phyloP scores from a whole-genome alignment of 441 rosid genomes.

The Corymbia calophylla region DNA sequence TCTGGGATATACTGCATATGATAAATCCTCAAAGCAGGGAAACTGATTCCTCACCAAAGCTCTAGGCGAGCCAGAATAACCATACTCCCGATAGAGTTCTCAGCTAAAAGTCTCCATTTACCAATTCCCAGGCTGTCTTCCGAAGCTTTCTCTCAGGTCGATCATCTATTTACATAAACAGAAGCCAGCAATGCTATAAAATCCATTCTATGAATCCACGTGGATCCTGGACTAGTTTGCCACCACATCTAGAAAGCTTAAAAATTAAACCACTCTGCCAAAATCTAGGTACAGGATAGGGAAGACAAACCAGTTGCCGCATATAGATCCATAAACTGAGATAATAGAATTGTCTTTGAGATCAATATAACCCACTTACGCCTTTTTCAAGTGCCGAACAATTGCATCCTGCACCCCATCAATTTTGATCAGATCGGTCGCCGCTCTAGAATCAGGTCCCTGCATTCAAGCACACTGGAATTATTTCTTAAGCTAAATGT shows the following conservation, averaged over 20 bases:
- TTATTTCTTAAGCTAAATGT: slow-evolving; percentile 10
- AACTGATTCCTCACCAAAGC: neutral
- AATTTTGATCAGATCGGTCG: slow-evolving; percentile 65
- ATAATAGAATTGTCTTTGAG: neutral
- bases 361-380: slow-evolving; percentile 33
- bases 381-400: slow-evolving; percentile 70
- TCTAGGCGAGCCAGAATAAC: neutral
- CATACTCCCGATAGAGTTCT: neutral
- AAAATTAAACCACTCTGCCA: neutral
- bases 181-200: neutral
- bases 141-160: neutral
- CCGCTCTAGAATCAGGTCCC: slow-evolving; percentile 95
- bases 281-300: neutral
- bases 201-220: neutral
- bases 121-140: neutral
- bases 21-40: neutral
- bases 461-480: slow-evolving; percentile 27
- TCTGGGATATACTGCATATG: neutral
- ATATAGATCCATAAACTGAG: neutral
- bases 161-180: neutral
- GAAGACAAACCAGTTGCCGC: neutral
- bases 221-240: neutral
- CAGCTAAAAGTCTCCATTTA: neutral
- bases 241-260: neutral
- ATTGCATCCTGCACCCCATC: slow-evolving; percentile 77